Conservation (phyloP, 139 green algal species). For the Chlorella sp. region DNA sequence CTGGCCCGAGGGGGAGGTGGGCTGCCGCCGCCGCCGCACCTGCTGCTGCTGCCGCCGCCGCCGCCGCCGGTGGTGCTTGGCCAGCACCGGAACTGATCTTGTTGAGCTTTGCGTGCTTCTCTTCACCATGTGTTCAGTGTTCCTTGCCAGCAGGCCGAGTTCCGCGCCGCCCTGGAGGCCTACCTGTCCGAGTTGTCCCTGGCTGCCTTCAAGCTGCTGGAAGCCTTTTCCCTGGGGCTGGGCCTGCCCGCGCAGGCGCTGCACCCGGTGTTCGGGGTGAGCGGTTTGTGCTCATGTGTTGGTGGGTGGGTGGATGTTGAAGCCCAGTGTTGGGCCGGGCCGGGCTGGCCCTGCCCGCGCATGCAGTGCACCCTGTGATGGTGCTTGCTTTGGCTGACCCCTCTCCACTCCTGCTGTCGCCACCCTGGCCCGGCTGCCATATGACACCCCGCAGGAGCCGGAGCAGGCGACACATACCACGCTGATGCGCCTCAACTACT, state of each 20-base stretch:
- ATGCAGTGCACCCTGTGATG: no score
- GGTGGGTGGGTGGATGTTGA: no score
- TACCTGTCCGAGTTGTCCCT: not conserved
- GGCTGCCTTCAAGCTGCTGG: conserved; percentile 13
- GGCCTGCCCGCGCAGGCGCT: not conserved
- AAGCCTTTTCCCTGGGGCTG: conserved; percentile 15
- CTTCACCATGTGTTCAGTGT: not conserved
- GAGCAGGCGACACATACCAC: conserved; percentile 2
- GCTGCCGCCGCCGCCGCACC: not conserved
- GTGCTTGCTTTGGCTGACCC: no score
- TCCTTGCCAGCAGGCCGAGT: not conserved
- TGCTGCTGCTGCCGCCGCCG: not conserved
- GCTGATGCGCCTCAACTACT: conserved; percentile 25
- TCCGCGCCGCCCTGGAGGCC: not conserved
- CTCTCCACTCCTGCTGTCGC: no score
- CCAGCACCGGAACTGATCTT: no score
- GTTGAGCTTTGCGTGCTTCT: no score
- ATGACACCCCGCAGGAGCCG: not conserved
- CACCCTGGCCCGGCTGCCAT: no score
- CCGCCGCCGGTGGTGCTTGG: no score
- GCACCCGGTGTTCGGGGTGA: not conserved
- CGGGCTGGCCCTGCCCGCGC: no score
- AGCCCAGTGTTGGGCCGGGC: no score
- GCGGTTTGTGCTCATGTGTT: no score
- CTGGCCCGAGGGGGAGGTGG: conserved; percentile 3